A percentile compares a stretch with the other conserved stretches of the same genome.
phyloP scores from a whole-genome alignment of 352 stramenopile species.

The Phytophthora constricta region DNA sequence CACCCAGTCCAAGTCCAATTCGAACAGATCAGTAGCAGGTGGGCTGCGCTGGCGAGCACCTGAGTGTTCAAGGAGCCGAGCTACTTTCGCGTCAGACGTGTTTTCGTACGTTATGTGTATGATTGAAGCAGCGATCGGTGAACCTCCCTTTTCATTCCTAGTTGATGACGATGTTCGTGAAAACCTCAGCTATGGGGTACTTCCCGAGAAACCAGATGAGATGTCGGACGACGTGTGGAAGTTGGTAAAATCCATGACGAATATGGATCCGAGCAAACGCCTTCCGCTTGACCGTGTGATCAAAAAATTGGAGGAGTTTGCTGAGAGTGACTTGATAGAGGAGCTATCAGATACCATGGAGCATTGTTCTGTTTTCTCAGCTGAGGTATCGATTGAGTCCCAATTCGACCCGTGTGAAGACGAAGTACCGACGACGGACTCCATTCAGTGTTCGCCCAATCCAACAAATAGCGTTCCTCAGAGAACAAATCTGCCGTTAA shows the following conservation, averaged over 20 bases:
- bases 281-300: neutral
- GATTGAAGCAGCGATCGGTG: conserved; percentile 27
- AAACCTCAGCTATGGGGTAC: conserved; percentile 16
- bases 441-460: neutral
- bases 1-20: neutral
- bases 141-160: conserved; percentile 24
- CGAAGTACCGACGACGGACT: neutral
- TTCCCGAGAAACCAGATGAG: conserved; percentile 12
- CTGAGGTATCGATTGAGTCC: neutral
- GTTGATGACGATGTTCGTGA: conserved; percentile 18
- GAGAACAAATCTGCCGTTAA: neutral
- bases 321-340: neutral
- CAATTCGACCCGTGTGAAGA: neutral
- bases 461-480: neutral
- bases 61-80: conserved; percentile 27
- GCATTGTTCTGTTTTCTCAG: too few relatives aligned
- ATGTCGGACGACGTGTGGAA: conserved; percentile 25
- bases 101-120: conserved; percentile 47
- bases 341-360: too few relatives aligned
- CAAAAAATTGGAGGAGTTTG: conserved; percentile 4
- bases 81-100: conserved; percentile 35
- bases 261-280: neutral
- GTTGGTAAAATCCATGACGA: conserved; percentile 23
- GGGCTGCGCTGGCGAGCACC: conserved; percentile 34
- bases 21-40: neutral